A percentile compares a stretch with the other conserved stretches of the same genome.
Conservation (phyloP, 2,329 filamentous ascomycete species). For the Fusarium sp. region DNA sequence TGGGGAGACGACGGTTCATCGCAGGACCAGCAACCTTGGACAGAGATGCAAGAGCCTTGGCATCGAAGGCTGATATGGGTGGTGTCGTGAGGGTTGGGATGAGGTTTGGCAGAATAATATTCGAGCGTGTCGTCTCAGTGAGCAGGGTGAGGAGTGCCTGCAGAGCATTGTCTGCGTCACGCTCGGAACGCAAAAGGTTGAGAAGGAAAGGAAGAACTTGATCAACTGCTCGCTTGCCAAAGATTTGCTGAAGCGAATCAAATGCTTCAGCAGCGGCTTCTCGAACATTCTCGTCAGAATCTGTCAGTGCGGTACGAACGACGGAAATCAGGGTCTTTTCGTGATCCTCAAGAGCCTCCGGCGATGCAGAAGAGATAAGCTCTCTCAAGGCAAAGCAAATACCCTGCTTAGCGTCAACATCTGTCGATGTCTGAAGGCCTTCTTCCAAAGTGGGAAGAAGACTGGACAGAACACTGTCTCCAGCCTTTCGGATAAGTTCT, state of each 20-base stretch:
- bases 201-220: slow-evolving; percentile 94
- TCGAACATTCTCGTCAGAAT: slow-evolving; percentile 87
- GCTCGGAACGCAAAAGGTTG: slow-evolving; percentile 85
- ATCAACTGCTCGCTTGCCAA: slow-evolving; percentile 94
- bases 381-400: slow-evolving; percentile 97
- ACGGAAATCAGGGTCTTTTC: slow-evolving; percentile 96
- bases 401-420: slow-evolving; percentile 93
- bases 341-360: slow-evolving; percentile 90
- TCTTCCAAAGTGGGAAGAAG: slow-evolving; percentile 92
- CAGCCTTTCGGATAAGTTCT: slow-evolving; percentile 95
- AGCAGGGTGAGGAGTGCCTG: slow-evolving; percentile 92
- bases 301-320: slow-evolving; percentile 90
- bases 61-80: slow-evolving; percentile 94
- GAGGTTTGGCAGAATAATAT: slow-evolving; percentile 95
- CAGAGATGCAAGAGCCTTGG: slow-evolving; percentile 89
- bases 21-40: slow-evolving; percentile 89
- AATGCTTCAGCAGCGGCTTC: slow-evolving; percentile 98
- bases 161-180: slow-evolving; percentile 90
- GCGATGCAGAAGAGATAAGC: slow-evolving; percentile 87
- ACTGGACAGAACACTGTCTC: slow-evolving; percentile 89
- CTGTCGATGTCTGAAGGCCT: slow-evolving; percentile 86
- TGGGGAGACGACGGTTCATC: slow-evolving; percentile 90
- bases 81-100: slow-evolving; percentile 91
- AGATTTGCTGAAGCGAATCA: slow-evolving; percentile 90
- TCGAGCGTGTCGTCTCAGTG: slow-evolving; percentile 91